Percentiles rank a stretch among this genome's conserved stretches.
phyloP scores from a whole-genome alignment of 306 rosid genomes.

The Ochetophila trinervis region DNA sequence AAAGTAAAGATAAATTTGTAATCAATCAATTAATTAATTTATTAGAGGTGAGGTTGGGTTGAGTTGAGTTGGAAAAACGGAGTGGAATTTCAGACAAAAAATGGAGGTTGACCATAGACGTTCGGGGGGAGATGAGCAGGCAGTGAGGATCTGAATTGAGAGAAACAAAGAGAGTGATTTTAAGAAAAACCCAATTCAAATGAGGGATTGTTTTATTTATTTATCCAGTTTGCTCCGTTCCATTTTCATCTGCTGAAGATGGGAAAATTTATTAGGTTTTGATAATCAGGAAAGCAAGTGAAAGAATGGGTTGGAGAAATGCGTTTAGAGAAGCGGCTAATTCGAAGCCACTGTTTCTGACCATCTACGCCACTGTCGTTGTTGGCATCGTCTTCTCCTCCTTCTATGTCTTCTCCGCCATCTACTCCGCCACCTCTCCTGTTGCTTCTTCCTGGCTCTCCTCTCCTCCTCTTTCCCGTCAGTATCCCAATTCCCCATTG shows the following conservation, averaged over 20 bases:
- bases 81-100: neutral
- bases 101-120: neutral
- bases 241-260: no score
- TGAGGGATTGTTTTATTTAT: no score
- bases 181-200: no score
- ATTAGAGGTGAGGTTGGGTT: no score
- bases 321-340: constrained; percentile 48
- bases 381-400: constrained; percentile 64
- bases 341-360: constrained; percentile 65
- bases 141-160: neutral
- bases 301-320: constrained; percentile 42
- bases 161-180: neutral
- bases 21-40: no score
- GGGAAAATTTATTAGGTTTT: no score
- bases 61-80: neutral
- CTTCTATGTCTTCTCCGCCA: constrained; percentile 65
- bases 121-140: neutral
- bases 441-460: constrained; percentile 37
- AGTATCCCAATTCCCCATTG: constrained; percentile 12
- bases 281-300: neutral
- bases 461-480: constrained; percentile 38
- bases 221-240: no score
- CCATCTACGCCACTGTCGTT: constrained; percentile 56
- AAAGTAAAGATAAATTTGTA: no score
- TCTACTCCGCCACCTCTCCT: constrained; percentile 48